phyloP scores from a whole-genome alignment of 176 grass and related monocot genomes.

The Musa troglodytarum region DNA sequence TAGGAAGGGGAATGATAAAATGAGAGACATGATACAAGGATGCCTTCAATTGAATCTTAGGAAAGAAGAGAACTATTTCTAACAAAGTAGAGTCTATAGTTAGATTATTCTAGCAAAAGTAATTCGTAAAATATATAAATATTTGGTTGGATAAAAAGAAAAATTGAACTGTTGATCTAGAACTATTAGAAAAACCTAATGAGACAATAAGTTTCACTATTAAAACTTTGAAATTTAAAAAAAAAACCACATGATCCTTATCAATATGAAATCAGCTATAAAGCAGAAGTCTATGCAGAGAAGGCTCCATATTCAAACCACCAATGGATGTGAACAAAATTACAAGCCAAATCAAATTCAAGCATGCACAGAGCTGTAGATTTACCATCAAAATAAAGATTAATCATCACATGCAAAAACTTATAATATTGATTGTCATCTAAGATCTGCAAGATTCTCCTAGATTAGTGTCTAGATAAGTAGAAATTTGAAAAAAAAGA shows the following conservation, averaged over 20 bases:
- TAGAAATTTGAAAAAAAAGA: no score
- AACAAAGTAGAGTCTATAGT: not conserved
- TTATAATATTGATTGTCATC: no score
- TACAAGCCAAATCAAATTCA: not conserved
- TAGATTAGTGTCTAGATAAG: no score
- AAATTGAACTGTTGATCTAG: not conserved
- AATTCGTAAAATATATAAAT: not conserved
- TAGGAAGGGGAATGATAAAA: not conserved
- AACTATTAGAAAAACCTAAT: not conserved
- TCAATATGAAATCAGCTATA: no score
- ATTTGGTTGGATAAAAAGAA: not conserved
- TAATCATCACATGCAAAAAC: no score
- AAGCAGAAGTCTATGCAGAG: no score
- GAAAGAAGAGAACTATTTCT: not conserved
- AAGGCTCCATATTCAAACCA: not conserved
- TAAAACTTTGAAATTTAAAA: not conserved
- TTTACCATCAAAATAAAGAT: no score
- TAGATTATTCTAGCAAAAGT: not conserved
- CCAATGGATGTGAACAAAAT: not conserved
- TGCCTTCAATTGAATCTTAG: no score
- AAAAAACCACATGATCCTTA: not conserved
- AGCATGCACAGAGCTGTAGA: no score
- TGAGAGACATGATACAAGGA: not conserved
- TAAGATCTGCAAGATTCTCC: no score
- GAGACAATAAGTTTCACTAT: no score